Percentiles rank a stretch among this genome's conserved stretches.
phyloP scores from a whole-genome alignment of 768 basidiomycete genomes.

The Rhizopogon vinicolor region DNA sequence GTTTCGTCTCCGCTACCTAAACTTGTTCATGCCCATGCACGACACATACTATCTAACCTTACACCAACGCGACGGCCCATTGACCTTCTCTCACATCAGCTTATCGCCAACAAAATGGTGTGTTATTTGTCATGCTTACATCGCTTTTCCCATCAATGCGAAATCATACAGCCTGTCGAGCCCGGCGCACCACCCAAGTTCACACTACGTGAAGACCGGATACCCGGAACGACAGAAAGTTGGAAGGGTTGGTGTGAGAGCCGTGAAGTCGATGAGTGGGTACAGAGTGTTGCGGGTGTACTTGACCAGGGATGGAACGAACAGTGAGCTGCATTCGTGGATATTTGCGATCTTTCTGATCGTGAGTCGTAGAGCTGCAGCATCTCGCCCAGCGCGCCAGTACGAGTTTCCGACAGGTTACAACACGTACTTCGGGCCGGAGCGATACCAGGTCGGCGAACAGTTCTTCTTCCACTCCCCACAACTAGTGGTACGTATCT shows the following conservation, averaged over 20 bases:
- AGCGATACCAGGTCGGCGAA: conserved; percentile 84
- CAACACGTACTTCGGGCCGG: conserved; percentile 74
- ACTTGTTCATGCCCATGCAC: conserved; percentile 78
- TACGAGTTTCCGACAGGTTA: conserved; percentile 98
- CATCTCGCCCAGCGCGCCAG: conserved; percentile 51
- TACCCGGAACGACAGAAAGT: conserved; percentile 66
- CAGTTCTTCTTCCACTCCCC: conserved; percentile 78
- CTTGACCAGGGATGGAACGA: conserved; percentile 87
- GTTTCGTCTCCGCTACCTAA: conserved; percentile 68
- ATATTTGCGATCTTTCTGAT: background rate
- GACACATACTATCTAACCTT: conserved; percentile 54
- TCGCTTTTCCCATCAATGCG: conserved; percentile 2
- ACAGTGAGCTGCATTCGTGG: conserved; percentile 45
- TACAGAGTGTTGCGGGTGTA: conserved; percentile 84
- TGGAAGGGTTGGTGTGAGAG: conserved; percentile 81
- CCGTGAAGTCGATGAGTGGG: conserved; percentile 90
- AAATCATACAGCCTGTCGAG: conserved; percentile 64
- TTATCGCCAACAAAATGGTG: conserved; percentile 80
- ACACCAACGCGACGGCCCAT: conserved; percentile 50
- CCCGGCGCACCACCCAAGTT: conserved; percentile 59
- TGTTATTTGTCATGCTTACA: conserved; percentile 8
- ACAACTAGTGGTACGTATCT: conserved; percentile 42
- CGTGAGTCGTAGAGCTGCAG: conserved; percentile 44
- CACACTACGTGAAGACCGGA: conserved; percentile 69
- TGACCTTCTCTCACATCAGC: conserved; percentile 79